Base-by-base conservation (phyloP, 2,329 filamentous ascomycete genomes). In the Aureobasidium sp. region DNA sequence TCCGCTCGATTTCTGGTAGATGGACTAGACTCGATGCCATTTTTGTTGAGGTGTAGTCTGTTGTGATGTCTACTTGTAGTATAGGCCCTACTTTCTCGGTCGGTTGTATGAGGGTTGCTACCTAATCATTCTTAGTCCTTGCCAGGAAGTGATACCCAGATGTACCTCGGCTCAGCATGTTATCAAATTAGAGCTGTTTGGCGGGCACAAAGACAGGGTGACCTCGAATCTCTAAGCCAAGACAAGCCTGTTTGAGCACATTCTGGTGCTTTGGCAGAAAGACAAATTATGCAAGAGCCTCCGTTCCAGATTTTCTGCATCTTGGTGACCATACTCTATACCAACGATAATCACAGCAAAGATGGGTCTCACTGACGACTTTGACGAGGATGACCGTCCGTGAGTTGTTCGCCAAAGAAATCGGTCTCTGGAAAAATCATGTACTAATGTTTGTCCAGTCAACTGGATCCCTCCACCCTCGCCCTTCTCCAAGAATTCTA, bases 401-500 rank as follows among this genome's bases (percentile, higher is more conserved):
- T 67, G 45, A 48, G 64, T 60, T 14, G 15, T 29, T 25, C 41
- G 7, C 0, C 9, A 27, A 6, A 11, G 25, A 20, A 15, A 5
- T 29, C 15, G 2, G 12, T 44, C 14, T 27, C n/a, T 12, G 6
- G 8, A 29, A 2, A 5, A 5, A 3, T 34, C 11, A 8, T 47
- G 17, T 37, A 27, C 60, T 64, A 12, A 64, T 48, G 41, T 4
- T 1, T 11, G 4, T n/a, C 15, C 14, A 87, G 85, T 64, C 78
- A 80, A 63, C 83, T 94, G 64, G 89, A 89, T 6, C 77, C 82
- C 41, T 80, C 83, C 64, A 82, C 89, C 3, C 79, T 92, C 45
- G 82, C 81, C 29, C 86, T 87, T n/a, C 79, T 93, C 63, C 81
- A 87, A 71, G 82, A 87, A 65, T 93, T 94, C 76, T 87, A 90